Evolutionary conservation across 148 eudicot genomes (phyloP).

Genomic region (Rhododendron ferrugineum): DNA sequence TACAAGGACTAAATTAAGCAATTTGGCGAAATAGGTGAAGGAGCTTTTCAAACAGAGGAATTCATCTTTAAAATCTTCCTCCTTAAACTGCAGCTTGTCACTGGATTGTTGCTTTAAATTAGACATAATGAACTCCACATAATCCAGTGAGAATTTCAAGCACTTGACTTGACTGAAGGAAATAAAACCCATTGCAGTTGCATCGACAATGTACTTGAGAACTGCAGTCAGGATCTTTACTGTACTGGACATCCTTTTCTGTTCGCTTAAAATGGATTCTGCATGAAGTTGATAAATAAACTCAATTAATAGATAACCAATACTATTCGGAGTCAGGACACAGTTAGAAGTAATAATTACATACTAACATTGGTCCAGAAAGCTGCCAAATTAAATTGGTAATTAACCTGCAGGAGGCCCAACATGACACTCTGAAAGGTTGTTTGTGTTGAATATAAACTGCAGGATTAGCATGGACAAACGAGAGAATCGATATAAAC

Average conservation of each 20-base stretch:
- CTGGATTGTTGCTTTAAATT: constrained; percentile 36
- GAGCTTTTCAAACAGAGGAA: constrained; percentile 62
- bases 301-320: not conserved
- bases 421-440: not conserved
- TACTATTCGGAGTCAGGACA: not conserved
- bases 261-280: constrained; percentile 35
- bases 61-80: constrained; percentile 52
- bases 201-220: constrained; percentile 70
- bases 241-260: constrained; percentile 37
- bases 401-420: not conserved
- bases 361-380: not conserved
- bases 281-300: constrained; percentile 8
- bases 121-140: constrained; percentile 41
- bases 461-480: not conserved
- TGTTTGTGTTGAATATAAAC: not conserved
- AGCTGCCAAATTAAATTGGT: not conserved
- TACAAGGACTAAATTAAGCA: constrained; percentile 47
- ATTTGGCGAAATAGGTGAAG: constrained; percentile 75
- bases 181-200: constrained; percentile 37
- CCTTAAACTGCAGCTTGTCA: constrained; percentile 41
- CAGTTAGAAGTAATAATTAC: not conserved
- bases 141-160: constrained; percentile 44
- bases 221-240: constrained; percentile 66
- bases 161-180: constrained; percentile 32
- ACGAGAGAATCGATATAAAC: not conserved